Base-by-base conservation (phyloP, 768 basidiomycete species). In the Trametes cingulata region DNA sequence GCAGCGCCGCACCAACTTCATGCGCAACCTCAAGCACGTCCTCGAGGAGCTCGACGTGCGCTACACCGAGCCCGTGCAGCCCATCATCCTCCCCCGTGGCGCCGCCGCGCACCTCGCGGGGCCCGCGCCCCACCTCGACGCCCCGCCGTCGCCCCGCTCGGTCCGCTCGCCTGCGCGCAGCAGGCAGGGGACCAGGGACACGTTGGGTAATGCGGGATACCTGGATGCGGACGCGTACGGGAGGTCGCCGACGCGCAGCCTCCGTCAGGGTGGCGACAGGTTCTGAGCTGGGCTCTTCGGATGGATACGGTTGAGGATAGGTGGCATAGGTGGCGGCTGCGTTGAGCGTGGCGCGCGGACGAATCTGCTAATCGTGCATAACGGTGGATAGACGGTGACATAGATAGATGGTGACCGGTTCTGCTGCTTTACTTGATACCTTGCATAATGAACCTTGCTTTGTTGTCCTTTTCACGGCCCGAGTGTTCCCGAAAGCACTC, bases 41-140 rank as follows among this genome's bases (percentile, higher is more conserved):
- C 74, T 91, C 52, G 90, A 91, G 71, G 89, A 90, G 33, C 82
- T 93, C 49, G 87, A 90, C 66, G 74, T 93, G 56, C 76, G 76
- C 29, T 93, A 92, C 69, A 80, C 77, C 2, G 77, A 87, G 76
- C 90, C 90, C 33, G 72, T 88, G 49, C 91, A 92, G 69, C 90
- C 91, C 0, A 77, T 92, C 22, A 62, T 89, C 8, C 53, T 90
- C 24, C 85, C 77, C 9, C 62, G 57, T 19, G 67, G 69, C 22
- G 46, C 63, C 15, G 60, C 53, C 43, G 24, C 36, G 17, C 51
- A 58, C 20, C 33, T 41, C 33, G 22, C 37, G 50, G n/a, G 39
- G 35, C 53, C 50, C 22, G 15, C 53, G 27, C 36, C 57, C n/a
- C 35, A 45, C 53, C 49, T 56, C 14, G 52, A 60, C 54, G 43